Evolutionary conservation across 805 yeast genomes (phyloP), one percentile per base, ranked within the genome.

Genomic region (Cyberlindnera maclurae): DNA sequence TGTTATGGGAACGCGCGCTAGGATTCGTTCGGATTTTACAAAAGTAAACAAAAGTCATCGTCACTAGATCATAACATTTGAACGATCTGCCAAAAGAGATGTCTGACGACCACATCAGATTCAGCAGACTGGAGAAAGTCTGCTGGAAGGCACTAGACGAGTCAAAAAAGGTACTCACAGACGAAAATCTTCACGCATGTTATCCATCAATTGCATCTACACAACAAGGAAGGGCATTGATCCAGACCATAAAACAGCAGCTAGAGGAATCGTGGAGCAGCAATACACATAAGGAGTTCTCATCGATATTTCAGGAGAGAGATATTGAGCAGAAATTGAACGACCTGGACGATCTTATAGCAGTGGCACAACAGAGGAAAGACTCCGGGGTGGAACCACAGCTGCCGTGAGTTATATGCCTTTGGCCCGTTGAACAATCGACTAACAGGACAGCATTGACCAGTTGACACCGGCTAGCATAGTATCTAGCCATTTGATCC

Each of bases 121-220:
- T 57, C 43, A 65, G 67, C 26, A 58, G 78, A 28, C 63, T 77
- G n/a, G 52, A 59, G 33, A 59, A 65, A 22, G 74, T 77, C 17
- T 63, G 73, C 34, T 55, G 58, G 2, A 67, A 73, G 40, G 79
- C 82, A 0, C 61, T 77, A 10, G 71, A 69, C 20, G 77, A 71
- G 44, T 67, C 77, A 3, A 68, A 73, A 36, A 68, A 65, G 43
- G 64, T 69, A 17, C 52, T 77, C 20, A 61, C 72, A 4, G 55
- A 64, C 7, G 79, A 73, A 13, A 72, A 71, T 41, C 51, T 77
- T 15, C 54, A 62, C 20, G 46, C 64, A 12, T 77, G 82, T 47
- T 77, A 69, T 48, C 83, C 83, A 4, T 54, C 63, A 5, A 57
- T 76, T 6, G 62, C 74, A 3, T 38, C 50, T 7, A 51, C 69